Evolutionary conservation across 768 basidiomycete genomes (phyloP).

Genomic region (Suillus plorans): DNA sequence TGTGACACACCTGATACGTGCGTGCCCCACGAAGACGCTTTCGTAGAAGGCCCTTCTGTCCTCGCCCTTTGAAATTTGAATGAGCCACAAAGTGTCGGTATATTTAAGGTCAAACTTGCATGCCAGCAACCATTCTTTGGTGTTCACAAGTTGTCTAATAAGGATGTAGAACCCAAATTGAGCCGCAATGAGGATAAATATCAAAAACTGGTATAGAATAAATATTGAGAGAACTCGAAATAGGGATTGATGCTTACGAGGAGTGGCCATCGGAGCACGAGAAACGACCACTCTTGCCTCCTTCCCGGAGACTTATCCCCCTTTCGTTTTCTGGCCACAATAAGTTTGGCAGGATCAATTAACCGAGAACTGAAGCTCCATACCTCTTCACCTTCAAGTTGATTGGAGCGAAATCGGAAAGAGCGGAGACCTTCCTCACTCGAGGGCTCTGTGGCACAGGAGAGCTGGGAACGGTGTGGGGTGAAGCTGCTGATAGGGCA

Average conservation of each 20-base stretch:
- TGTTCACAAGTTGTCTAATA: slow-evolving; percentile 89
- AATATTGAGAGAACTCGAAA: neutral
- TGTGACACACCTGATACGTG: slow-evolving; percentile 61
- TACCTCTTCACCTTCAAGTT: slow-evolving; percentile 81
- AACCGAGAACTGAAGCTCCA: neutral
- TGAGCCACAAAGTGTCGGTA: slow-evolving; percentile 5
- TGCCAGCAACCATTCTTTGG: slow-evolving; percentile 89
- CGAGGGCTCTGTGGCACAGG: slow-evolving; percentile 39
- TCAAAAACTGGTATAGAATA: slow-evolving; percentile 57
- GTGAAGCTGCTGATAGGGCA: slow-evolving; percentile 23
- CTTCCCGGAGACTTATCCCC: slow-evolving; percentile 35
- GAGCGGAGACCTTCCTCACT: slow-evolving; percentile 76
- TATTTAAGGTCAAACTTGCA: slow-evolving; percentile 49
- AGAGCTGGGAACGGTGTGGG: slow-evolving; percentile 20
- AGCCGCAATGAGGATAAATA: slow-evolving; percentile 77
- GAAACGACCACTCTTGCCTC: slow-evolving; percentile 71
- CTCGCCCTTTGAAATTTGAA: slow-evolving; percentile 60
- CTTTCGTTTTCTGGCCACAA: slow-evolving; percentile 35
- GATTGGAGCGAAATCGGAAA: slow-evolving; percentile 89
- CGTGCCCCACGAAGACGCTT: slow-evolving; percentile 70
- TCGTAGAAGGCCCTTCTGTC: slow-evolving; percentile 76
- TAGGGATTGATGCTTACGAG: slow-evolving; percentile 48
- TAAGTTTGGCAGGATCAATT: slow-evolving; percentile 4
- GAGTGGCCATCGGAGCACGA: slow-evolving; percentile 84
- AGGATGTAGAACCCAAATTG: slow-evolving; percentile 88